These are phyloP conservation scores for Lecanoromycetidae sp. DNA, from an alignment of 2,329 filamentous ascomycete species.

Conservation along the genomic window DNA sequence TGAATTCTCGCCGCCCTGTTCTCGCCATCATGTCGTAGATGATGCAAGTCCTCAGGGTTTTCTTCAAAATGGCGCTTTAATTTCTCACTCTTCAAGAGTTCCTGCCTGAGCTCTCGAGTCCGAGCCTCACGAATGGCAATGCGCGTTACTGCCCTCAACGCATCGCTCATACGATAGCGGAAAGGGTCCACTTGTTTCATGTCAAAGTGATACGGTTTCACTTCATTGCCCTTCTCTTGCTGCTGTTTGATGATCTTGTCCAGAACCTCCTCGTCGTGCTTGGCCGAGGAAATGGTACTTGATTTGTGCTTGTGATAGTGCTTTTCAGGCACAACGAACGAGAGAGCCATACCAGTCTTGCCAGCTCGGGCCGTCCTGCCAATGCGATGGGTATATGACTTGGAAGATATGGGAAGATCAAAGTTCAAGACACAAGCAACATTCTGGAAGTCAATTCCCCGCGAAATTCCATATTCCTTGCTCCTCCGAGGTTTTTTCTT, in stretches of 20 bases:
- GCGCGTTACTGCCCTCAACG: conserved; percentile 75
- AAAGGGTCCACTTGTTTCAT: conserved; percentile 90
- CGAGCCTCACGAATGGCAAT: conserved; percentile 83
- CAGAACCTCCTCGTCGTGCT: conserved; percentile 75
- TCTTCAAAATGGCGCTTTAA: conserved; percentile 93
- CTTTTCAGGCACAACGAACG: conserved; percentile 75
- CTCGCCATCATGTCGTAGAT: conserved; percentile 83
- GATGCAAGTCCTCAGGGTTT: conserved; percentile 77
- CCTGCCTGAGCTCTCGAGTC: conserved; percentile 73
- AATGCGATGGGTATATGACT: conserved; percentile 94
- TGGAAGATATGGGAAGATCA: conserved; percentile 75
- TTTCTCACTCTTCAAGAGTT: conserved; percentile 87
- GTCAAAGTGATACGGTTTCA: conserved; percentile 88
- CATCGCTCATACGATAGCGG: conserved; percentile 88
- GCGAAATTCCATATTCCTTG: conserved; percentile 86
- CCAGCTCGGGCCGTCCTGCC: conserved; percentile 86
- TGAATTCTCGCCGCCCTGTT: conserved; percentile 72
- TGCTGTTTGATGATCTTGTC: conserved; percentile 70
- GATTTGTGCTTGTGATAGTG: conserved; percentile 82
- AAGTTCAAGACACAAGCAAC: conserved; percentile 94
- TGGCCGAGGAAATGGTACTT: conserved; percentile 61
- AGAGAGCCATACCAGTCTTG: conserved; percentile 87
- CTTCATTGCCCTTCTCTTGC: conserved; percentile 61
- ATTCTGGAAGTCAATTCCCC: conserved; percentile 94
- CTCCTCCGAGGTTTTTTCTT: conserved; percentile 42